These are phyloP conservation scores for Fraxinus platypoda DNA, from an alignment of 305 asterid species.

Conservation along the genomic window DNA sequence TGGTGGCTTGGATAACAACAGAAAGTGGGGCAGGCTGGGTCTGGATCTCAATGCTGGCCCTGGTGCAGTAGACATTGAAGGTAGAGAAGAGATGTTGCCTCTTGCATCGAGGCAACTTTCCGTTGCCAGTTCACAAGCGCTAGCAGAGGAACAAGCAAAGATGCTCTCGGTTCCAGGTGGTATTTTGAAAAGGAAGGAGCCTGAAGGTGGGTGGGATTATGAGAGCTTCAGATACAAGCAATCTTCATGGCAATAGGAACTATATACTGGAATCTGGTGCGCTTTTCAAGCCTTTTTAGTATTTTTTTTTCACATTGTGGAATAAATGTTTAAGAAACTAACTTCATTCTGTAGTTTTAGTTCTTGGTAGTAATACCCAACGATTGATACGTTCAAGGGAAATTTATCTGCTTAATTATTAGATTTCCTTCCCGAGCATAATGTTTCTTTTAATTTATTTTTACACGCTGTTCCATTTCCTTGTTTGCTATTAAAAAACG, in stretches of 20 bases:
- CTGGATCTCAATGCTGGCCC: slow-evolving; percentile 65
- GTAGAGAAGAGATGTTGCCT: slow-evolving; percentile 36
- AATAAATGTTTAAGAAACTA: not conserved
- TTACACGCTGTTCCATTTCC: not conserved
- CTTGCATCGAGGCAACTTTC: slow-evolving; percentile 31
- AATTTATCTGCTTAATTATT: not conserved
- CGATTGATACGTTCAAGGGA: not conserved
- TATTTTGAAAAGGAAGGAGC: slow-evolving; percentile 55
- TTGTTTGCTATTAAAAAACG: not conserved
- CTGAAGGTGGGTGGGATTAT: slow-evolving; percentile 54
- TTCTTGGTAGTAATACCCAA: not conserved
- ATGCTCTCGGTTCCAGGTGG: slow-evolving; percentile 40
- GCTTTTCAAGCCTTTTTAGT: slow-evolving; percentile 29
- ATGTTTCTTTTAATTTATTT: not conserved
- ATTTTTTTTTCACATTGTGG: slow-evolving; percentile 6
- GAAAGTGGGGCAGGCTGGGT: slow-evolving; percentile 50
- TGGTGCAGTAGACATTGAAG: slow-evolving; percentile 40
- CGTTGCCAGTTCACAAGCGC: slow-evolving; percentile 35
- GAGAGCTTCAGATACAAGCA: slow-evolving; percentile 53
- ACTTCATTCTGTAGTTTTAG: not conserved
- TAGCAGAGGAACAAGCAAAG: slow-evolving; percentile 47
- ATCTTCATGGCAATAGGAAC: slow-evolving; percentile 50
- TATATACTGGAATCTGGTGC: not conserved
- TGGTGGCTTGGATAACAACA: slow-evolving; percentile 37
- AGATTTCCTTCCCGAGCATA: not conserved